Base-by-base conservation (phyloP, 441 rosid species). In the Bruguiera hainesii region DNA sequence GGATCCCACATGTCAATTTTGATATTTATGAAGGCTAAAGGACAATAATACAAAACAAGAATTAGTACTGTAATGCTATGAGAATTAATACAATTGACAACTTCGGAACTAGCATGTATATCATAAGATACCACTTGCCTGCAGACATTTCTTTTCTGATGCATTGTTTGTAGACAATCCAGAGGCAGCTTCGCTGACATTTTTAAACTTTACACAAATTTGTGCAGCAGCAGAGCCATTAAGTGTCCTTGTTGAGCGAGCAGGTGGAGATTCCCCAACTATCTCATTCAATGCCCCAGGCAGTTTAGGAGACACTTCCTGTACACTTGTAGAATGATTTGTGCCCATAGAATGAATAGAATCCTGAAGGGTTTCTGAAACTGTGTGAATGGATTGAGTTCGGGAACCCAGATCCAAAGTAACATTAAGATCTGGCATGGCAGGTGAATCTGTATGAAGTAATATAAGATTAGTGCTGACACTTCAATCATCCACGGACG, bases 81-180 rank as follows among this genome's bases (percentile, higher is more conserved):
- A 51, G 25, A 51, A 60, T 2, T 48, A 56, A 20, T 11, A 48
- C 48, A 33, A 50, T 31, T 16, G 11, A 0, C 15, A 8, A 58
- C 19, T 16, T 20, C 21, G 7, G 30, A 61, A 62, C 4, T 46
- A 20, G 23, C 19, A 30, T 10, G 8, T 35, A 60, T 46, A 20
- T 19, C 19, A 51, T 28, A 46, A 42, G 56, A 62, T 55, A 51
- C 33, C 50, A 66, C 71, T 49, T 68, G 72, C 86, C 84, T 78
- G 82, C 61, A 83, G 70, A 67, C 81, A 80, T 69, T 76, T 66
- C 53, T 55, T 63, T 65, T 61, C 65, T 59, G 73, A 61, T 62
- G 71, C 39, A 68, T 30, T 48, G 68, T 65, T 71, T 30, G 37
- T 26, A 6, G 42, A 60, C 56, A 65, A 57, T 65, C 39, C 57